These are phyloP conservation scores for Wickerhamiella kazuoi DNA, from an alignment of 805 yeast species.

Conservation along the genomic window DNA sequence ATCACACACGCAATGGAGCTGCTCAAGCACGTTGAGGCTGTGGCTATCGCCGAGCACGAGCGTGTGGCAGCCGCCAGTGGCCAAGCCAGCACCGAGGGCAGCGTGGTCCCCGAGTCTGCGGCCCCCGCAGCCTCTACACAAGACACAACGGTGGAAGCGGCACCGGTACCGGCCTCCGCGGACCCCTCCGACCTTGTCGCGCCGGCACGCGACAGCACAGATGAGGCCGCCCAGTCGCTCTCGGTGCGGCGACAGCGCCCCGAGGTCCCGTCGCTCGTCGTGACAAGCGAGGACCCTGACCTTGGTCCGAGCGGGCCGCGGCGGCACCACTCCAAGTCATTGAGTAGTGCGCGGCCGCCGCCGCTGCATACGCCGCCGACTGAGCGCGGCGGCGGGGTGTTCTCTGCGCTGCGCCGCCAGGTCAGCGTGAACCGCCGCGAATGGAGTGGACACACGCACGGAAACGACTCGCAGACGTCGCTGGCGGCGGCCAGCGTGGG, in stretches of 20 bases:
- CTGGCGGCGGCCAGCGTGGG: background rate
- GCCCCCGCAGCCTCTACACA: background rate
- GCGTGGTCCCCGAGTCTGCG: background rate
- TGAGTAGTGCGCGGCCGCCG: slow-evolving; percentile 7
- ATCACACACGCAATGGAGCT: slow-evolving; percentile 71
- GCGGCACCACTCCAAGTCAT: slow-evolving; percentile 6
- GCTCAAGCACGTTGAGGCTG: slow-evolving; percentile 30
- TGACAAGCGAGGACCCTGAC: slow-evolving; percentile 1
- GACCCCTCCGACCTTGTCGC: background rate
- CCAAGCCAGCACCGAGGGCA: background rate
- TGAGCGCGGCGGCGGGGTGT: background rate
- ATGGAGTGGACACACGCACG: background rate
- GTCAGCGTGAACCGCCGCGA: slow-evolving; percentile 4
- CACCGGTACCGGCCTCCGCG: background rate
- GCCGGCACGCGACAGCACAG: background rate
- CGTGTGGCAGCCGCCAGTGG: slow-evolving; percentile 5
- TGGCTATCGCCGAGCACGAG: slow-evolving; percentile 21
- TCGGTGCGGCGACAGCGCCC: background rate
- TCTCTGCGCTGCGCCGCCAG: slow-evolving; percentile 4
- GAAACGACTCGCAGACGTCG: background rate
- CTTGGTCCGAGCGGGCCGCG: slow-evolving; percentile 1
- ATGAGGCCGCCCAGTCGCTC: background rate
- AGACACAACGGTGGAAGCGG: background rate
- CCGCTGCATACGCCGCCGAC: background rate
- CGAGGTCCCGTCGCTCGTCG: background rate